These are phyloP conservation scores for Gossypium trilobum DNA, from an alignment of 441 rosid species.

Conservation along the genomic window DNA sequence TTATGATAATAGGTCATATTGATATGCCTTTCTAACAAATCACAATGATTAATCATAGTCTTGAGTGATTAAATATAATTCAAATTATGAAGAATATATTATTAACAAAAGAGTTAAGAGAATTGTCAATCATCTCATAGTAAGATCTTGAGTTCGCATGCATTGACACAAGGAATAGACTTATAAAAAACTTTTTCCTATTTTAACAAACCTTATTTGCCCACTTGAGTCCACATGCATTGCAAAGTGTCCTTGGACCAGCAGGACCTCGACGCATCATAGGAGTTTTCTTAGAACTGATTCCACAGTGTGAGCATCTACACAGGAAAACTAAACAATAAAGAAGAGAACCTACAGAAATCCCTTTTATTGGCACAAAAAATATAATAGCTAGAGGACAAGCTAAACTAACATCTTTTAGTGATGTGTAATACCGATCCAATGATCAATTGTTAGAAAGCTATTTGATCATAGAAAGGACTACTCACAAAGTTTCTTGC, in stretches of 20 bases:
- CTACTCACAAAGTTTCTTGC: constrained; percentile 23
- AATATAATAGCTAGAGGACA: not conserved
- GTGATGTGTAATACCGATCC: not conserved
- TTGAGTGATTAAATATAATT: not conserved
- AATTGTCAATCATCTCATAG: not conserved
- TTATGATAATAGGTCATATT: not conserved
- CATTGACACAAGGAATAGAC: constrained; percentile 4
- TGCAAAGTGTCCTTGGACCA: constrained; percentile 26
- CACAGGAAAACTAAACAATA: not conserved
- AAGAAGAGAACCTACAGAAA: not conserved
- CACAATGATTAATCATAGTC: not conserved
- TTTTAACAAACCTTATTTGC: constrained; percentile 23
- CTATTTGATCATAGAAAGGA: not conserved
- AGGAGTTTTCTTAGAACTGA: constrained; percentile 26
- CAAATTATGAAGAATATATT: not conserved
- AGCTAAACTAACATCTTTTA: not conserved
- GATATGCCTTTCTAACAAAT: not conserved
- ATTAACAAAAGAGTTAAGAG: not conserved
- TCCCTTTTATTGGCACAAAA: not conserved
- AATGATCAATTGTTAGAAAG: not conserved
- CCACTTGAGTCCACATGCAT: constrained; percentile 30
- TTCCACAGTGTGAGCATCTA: constrained; percentile 19
- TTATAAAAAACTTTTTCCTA: not conserved
- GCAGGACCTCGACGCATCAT: constrained; percentile 31
- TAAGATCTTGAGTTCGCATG: not conserved